phyloP scores from a whole-genome alignment of 805 yeast species.

The Ogataea glucozyma region DNA sequence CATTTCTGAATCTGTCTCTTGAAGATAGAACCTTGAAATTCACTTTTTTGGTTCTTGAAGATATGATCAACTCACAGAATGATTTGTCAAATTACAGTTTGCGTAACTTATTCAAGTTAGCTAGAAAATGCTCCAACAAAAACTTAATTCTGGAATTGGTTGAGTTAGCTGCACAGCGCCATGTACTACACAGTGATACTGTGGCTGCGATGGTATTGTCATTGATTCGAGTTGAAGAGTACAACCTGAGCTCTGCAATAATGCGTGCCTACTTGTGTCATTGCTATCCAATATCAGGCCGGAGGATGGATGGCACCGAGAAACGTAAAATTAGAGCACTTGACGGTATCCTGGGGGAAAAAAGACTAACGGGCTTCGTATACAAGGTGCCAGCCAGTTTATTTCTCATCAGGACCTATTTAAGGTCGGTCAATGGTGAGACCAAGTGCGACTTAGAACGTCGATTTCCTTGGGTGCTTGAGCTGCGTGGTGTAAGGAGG shows the following conservation, averaged over 20 bases:
- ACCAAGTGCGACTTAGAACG: background rate
- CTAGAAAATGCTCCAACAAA: conserved; percentile 4
- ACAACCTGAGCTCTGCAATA: conserved; percentile 4
- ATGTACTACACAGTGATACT: conserved; percentile 6
- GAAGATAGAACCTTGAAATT: conserved; percentile 1
- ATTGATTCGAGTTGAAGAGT: conserved; percentile 2
- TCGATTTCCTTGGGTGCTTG: background rate
- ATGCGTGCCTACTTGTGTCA: conserved; percentile 4
- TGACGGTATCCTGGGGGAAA: background rate
- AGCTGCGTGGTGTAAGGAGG: conserved; percentile 2
- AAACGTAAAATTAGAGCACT: background rate
- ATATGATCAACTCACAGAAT: too few relatives aligned
- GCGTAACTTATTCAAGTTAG: conserved; percentile 7
- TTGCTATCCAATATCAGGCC: background rate
- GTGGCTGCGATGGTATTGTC: conserved; percentile 5
- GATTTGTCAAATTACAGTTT: conserved; percentile 8
- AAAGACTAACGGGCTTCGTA: background rate
- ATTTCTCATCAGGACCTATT: background rate
- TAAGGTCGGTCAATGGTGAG: background rate
- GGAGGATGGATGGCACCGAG: background rate
- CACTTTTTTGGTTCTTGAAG: conserved; percentile 5
- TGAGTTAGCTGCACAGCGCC: conserved; percentile 9
- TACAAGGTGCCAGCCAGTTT: background rate
- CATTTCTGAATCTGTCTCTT: conserved; percentile 10
- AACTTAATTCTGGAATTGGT: conserved; percentile 12